phyloP scores from a whole-genome alignment of 2,329 filamentous ascomycete species.

The Zalaria sp. region DNA sequence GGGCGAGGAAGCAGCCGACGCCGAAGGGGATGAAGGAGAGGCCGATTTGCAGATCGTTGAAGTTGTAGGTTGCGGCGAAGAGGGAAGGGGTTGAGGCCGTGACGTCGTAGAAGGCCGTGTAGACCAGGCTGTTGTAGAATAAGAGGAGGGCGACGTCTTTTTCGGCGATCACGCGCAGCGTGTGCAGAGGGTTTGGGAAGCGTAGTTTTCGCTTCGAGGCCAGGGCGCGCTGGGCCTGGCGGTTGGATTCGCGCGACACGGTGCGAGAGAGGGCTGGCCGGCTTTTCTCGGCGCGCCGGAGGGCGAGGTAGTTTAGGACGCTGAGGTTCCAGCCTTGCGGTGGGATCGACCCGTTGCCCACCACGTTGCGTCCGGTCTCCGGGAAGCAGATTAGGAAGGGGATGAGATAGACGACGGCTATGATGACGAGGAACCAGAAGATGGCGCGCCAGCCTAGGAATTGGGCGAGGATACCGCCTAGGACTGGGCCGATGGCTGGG shows the following conservation, averaged over 20 bases:
- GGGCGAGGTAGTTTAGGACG: slow-evolving; percentile 13
- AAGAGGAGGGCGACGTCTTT: slow-evolving; percentile 25
- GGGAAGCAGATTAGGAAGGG: slow-evolving; percentile 17
- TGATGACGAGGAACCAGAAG: slow-evolving; percentile 32
- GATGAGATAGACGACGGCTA: slow-evolving; percentile 18
- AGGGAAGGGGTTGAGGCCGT: slow-evolving; percentile 31
- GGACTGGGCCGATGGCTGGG: slow-evolving; percentile 13
- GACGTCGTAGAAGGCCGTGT: slow-evolving; percentile 34
- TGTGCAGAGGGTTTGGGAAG: slow-evolving; percentile 30
- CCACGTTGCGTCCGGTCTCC: slow-evolving; percentile 27
- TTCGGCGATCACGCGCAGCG: slow-evolving; percentile 24
- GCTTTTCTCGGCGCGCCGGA: slow-evolving; percentile 6
- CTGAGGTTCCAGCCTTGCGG: slow-evolving; percentile 15
- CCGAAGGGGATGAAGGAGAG: slow-evolving; percentile 26
- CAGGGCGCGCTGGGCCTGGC: slow-evolving; percentile 12
- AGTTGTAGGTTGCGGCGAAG: slow-evolving; percentile 30
- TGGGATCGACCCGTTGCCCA: slow-evolving; percentile 22
- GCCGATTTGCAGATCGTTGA: slow-evolving; percentile 32
- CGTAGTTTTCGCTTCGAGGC: slow-evolving; percentile 19
- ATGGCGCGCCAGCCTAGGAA: slow-evolving; percentile 22
- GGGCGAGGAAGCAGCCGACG: slow-evolving; percentile 20
- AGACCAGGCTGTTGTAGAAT: slow-evolving; percentile 24
- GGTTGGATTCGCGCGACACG: slow-evolving; percentile 11
- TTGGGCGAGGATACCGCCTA: slow-evolving; percentile 18
- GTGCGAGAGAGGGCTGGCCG: slow-evolving; percentile 10